Evolutionary conservation across 1,284 basidiomycete genomes (phyloP), one percentile per base, ranked within the genome.

Genomic region (Ceratobasidium sp.): DNA sequence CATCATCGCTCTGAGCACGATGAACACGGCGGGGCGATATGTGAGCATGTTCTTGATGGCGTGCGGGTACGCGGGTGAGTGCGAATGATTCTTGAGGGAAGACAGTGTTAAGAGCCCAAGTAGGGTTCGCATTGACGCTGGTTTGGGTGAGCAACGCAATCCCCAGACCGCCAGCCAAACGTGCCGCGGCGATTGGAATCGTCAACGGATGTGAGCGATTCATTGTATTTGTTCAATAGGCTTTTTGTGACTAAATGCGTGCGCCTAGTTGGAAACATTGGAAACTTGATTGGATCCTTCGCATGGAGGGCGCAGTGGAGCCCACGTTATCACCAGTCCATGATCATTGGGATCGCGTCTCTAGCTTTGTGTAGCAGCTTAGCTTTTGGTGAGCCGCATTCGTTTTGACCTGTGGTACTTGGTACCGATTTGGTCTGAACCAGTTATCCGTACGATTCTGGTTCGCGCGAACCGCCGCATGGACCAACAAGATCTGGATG

Each of bases 31-130:
- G 0, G 90, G 86, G 4, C 88, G 92, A 69, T 93, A 93, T 80
- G 85, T 93, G 52, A 87, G 89, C 0, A 85, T 93, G 82, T 93
- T 93, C 85, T 52, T 92, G 23, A 90, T 92, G 90, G 88, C 90
- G 0, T 82, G 82, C 64, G 89, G 90, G 41, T 89, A 89, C 80
- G 85, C 84, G 30, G 90, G 90, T 89, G 48, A 67, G 87, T 84
- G n/a, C 55, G 10, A 16, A 27, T 8, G 1, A 38, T 44, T 8
- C 6, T 30, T 35, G n/a, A 50, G 2, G 27, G 65, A 50, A 20
- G 46, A 14, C 12, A 48, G 16, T 27, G 54, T 60, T 50, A 54
- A 46, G 10, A 23, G 23, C 35, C 5, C 38, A 14, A 27, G 18
- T 64, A 91, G 90, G 89, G 2, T 90, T 89, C 81, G 88, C 90